phyloP scores from a whole-genome alignment of 202 grass and related monocot genomes.

The Carex arenaria region DNA sequence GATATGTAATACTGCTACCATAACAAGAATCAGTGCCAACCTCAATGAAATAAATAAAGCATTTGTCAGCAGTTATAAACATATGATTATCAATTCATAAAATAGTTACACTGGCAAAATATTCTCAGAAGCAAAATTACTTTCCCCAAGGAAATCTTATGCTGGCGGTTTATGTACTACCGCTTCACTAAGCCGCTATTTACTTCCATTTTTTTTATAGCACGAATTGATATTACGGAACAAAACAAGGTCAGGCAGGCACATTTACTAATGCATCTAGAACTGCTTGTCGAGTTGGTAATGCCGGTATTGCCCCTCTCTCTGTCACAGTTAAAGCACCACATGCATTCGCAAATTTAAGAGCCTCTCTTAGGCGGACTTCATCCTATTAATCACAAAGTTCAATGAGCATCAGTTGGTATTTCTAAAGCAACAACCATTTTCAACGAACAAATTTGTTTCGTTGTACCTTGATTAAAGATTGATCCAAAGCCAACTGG shows the following conservation, averaged over 20 bases:
- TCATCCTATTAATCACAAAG: slow-evolving; percentile 65
- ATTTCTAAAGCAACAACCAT: neutral
- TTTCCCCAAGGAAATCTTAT: neutral
- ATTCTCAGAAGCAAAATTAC: neutral
- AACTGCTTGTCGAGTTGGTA: slow-evolving; percentile 74
- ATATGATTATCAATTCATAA: neutral
- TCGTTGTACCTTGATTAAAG: slow-evolving; percentile 61
- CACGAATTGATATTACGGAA: neutral
- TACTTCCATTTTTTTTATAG: neutral
- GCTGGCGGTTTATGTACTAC: neutral
- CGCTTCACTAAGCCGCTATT: neutral
- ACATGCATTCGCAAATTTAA: slow-evolving; percentile 84
- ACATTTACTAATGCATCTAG: slow-evolving; percentile 50
- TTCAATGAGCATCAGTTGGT: slow-evolving; percentile 10
- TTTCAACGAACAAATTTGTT: neutral
- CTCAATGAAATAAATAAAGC: neutral
- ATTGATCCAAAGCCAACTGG: slow-evolving; percentile 53
- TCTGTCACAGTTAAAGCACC: slow-evolving; percentile 77
- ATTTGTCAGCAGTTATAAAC: neutral
- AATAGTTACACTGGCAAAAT: neutral
- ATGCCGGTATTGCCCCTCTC: slow-evolving; percentile 79
- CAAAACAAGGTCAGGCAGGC: slow-evolving; percentile 29
- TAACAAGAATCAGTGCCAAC: neutral
- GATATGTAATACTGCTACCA: neutral
- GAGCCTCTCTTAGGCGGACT: slow-evolving; percentile 50